These are phyloP conservation scores for Darksidea phi DNA, from an alignment of 495 filamentous ascomycete genomes.

Conservation along the genomic window DNA sequence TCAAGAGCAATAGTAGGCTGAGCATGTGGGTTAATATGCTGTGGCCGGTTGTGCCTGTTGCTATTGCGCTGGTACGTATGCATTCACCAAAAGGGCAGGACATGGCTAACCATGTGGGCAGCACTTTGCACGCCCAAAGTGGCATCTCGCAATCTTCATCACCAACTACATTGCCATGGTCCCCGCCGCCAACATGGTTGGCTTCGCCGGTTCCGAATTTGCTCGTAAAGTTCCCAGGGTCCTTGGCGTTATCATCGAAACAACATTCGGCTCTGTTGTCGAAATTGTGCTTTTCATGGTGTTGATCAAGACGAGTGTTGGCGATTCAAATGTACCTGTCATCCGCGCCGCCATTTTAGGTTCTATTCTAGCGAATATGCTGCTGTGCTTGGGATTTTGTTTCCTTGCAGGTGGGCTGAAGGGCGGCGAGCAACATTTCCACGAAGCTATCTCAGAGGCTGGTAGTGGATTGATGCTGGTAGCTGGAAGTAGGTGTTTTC, in stretches of 20 bases:
- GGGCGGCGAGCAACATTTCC: slow-evolving; percentile 61
- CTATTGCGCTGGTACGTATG: slow-evolving; percentile 56
- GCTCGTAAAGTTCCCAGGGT: slow-evolving; percentile 78
- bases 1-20: slow-evolving; percentile 55
- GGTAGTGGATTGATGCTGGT: slow-evolving; percentile 78
- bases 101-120: slow-evolving; percentile 12
- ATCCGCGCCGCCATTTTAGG: slow-evolving; percentile 83
- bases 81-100: background rate
- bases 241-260: slow-evolving; percentile 73
- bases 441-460: slow-evolving; percentile 75
- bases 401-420: slow-evolving; percentile 75
- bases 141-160: slow-evolving; percentile 64
- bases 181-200: slow-evolving; percentile 81
- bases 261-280: slow-evolving; percentile 71
- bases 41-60: slow-evolving; percentile 73
- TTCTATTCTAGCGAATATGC: slow-evolving; percentile 74
- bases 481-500: slow-evolving; percentile 49
- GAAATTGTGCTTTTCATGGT: slow-evolving; percentile 85
- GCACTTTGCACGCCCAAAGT: slow-evolving; percentile 61
- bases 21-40: slow-evolving; percentile 64
- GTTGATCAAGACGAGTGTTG: slow-evolving; percentile 50
- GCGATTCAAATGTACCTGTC: slow-evolving; percentile 55
- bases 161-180: slow-evolving; percentile 82
- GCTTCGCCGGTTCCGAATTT: slow-evolving; percentile 80
- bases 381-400: slow-evolving; percentile 67